These are phyloP conservation scores for Pestalotiopsis sp. DNA, from an alignment of 2,329 filamentous ascomycete species.

Conservation along the genomic window DNA sequence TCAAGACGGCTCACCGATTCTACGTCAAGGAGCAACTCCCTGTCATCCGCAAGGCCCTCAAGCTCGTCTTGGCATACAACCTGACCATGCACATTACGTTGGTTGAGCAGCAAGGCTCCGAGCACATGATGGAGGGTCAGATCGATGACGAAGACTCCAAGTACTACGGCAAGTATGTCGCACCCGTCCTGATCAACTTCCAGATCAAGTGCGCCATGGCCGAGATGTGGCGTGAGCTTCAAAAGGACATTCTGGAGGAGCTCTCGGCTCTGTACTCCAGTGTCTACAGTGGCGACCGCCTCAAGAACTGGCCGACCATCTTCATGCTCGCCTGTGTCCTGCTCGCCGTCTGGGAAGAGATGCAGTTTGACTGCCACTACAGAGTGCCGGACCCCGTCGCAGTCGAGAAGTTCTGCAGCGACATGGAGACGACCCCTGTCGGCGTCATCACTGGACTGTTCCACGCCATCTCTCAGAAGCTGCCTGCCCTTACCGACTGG, in stretches of 20 bases:
- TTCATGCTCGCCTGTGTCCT: slow-evolving; percentile 96
- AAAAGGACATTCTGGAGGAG: slow-evolving; percentile 95
- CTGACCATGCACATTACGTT: slow-evolving; percentile 92
- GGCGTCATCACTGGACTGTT: slow-evolving; percentile 96
- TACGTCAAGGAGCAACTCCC: slow-evolving; percentile 86
- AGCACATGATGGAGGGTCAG: slow-evolving; percentile 76
- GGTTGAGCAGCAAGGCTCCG: slow-evolving; percentile 85
- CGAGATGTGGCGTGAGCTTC: slow-evolving; percentile 96
- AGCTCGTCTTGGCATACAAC: slow-evolving; percentile 94
- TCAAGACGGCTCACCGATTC: slow-evolving; percentile 94
- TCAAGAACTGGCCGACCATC: slow-evolving; percentile 99
- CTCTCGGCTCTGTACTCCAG: slow-evolving; percentile 92
- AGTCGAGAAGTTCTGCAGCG: slow-evolving; percentile 91
- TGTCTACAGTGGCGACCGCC: slow-evolving; percentile 93
- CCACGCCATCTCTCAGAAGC: slow-evolving; percentile 96
- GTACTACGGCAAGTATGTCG: slow-evolving; percentile 86
- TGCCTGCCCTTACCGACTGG: slow-evolving; percentile 92
- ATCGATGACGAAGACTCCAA: slow-evolving; percentile 86
- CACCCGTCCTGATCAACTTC: slow-evolving; percentile 99
- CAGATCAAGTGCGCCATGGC: slow-evolving; percentile 97
- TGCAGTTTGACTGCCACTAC: slow-evolving; percentile 98
- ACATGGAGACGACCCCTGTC: slow-evolving; percentile 96
- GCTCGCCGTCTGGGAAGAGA: slow-evolving; percentile 95
- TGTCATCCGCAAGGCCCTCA: slow-evolving; percentile 92
- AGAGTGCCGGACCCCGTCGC: slow-evolving; percentile 81